A percentile compares a stretch with the other conserved stretches of the same genome.
phyloP scores from a whole-genome alignment of 2,329 filamentous ascomycete species.

The Colletotrichum theobromicola region DNA sequence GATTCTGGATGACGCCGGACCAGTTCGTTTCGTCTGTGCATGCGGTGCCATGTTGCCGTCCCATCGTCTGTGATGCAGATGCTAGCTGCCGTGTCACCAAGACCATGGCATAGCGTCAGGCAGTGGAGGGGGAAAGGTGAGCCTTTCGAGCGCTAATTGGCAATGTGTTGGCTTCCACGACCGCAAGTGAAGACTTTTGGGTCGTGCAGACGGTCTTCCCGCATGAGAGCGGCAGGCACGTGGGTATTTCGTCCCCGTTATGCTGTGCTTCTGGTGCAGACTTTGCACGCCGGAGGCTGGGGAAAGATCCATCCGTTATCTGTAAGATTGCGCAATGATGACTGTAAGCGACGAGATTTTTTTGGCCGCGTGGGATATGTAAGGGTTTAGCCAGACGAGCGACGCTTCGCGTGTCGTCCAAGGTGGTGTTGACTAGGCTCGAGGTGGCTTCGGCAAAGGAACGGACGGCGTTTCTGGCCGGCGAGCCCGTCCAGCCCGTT shows the following conservation, averaged over 20 bases:
- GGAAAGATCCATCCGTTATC: not conserved
- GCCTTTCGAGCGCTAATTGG: not conserved
- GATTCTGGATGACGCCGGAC: not conserved
- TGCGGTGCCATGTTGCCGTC: slow-evolving; percentile 2
- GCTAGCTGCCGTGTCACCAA: slow-evolving; percentile 11
- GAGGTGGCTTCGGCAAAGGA: not conserved
- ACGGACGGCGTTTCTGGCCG: not conserved
- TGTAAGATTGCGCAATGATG: slow-evolving; percentile 1
- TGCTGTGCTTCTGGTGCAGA: not conserved
- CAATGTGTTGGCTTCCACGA: not conserved
- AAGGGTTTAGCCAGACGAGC: not conserved
- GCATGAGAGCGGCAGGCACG: slow-evolving; percentile 1
- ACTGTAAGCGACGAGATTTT: not conserved
- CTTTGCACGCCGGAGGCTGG: not conserved
- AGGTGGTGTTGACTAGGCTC: not conserved
- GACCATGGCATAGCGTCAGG: not conserved
- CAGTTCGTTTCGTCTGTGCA: not conserved
- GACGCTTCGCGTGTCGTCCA: not conserved
- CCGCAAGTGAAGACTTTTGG: not conserved
- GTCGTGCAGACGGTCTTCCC: slow-evolving; percentile 1
- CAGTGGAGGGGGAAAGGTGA: not conserved
- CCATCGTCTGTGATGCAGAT: not conserved
- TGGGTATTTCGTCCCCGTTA: slow-evolving; percentile 1
- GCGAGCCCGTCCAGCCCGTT: not conserved
- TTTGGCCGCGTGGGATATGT: not conserved